Percentiles rank a stretch among this genome's conserved stretches.
Evolutionary conservation across 257 asterid genomes (phyloP).

Genomic region (Osmanthus fragrans): DNA sequence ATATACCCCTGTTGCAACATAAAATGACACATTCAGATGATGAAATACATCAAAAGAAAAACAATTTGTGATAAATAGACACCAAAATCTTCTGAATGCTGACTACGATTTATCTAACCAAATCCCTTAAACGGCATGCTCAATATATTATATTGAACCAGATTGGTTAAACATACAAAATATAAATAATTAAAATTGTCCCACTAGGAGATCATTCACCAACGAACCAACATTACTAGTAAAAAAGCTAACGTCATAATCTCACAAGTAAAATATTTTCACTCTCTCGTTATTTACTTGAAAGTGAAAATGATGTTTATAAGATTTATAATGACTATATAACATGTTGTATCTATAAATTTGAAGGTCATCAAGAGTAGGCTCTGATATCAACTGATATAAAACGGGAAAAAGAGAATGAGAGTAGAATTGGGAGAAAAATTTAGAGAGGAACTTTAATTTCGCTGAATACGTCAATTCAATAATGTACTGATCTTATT

Average conservation of each 20-base stretch:
- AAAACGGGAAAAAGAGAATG: not conserved
- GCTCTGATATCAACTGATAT: not conserved
- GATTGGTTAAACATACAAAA: not conserved
- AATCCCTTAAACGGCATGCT: not conserved
- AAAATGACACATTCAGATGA: conserved; percentile 27
- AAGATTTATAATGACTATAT: not conserved
- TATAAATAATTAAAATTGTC: not conserved
- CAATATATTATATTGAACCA: not conserved
- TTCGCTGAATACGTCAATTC: not conserved
- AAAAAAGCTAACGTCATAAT: not conserved
- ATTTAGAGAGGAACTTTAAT: not conserved
- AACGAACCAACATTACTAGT: not conserved
- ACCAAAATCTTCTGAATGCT: conserved; percentile 4
- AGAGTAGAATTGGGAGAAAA: not conserved
- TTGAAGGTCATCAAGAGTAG: not conserved
- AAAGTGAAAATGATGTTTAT: not conserved
- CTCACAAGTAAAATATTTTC: not conserved
- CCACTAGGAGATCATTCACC: not conserved
- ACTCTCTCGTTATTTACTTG: too few species aligned
- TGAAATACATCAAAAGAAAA: conserved; percentile 17
- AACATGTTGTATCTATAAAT: not conserved
- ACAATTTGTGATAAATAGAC: conserved; percentile 8
- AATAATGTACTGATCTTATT: too few species aligned
- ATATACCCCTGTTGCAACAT: conserved; percentile 67
- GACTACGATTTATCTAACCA: not conserved